These are phyloP conservation scores for Cryptosporidium meleagridis DNA, from an alignment of 169 alveolate species.

Conservation along the genomic window DNA sequence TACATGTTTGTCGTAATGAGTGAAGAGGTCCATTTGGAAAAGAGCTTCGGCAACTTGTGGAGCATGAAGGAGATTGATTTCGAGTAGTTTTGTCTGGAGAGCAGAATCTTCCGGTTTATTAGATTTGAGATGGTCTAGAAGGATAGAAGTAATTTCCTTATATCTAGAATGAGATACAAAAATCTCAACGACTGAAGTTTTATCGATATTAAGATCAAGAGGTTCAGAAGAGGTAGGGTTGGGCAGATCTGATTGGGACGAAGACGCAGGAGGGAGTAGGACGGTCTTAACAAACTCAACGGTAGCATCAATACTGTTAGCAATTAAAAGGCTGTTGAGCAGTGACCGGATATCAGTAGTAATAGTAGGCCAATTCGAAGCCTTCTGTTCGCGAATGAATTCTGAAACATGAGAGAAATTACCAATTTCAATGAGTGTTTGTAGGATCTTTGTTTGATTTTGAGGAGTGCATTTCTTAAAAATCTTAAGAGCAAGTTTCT, in stretches of 20 bases:
- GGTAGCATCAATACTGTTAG: conserved; percentile 75
- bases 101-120: conserved; percentile 97
- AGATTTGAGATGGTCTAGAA: conserved; percentile 96
- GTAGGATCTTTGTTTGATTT: conserved; percentile 91
- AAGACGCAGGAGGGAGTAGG: conserved; percentile 74
- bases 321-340: conserved; percentile 78
- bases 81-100: conserved; percentile 97
- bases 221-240: conserved; percentile 31
- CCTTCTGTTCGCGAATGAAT: conserved; percentile 68
- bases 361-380: conserved; percentile 69
- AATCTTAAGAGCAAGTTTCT: conserved; percentile 92
- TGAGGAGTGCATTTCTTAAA: conserved; percentile 84
- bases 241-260: conserved; percentile 30
- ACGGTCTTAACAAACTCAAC: conserved; percentile 77
- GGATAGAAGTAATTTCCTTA: conserved; percentile 96
- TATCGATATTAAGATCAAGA: conserved; percentile 78
- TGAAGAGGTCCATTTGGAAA: conserved; percentile 93
- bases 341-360: conserved; percentile 68
- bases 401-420: conserved; percentile 90
- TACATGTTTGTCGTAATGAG: conserved; percentile 95
- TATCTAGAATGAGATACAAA: conserved; percentile 91
- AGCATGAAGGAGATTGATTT: conserved; percentile 93
- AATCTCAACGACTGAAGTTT: conserved; percentile 88
- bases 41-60: conserved; percentile 97
- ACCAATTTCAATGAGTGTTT: conserved; percentile 93